A percentile compares a stretch with the other conserved stretches of the same genome.
Evolutionary conservation across 2,329 filamentous ascomycete genomes (phyloP).

Genomic region (Corynespora cassiicola): DNA sequence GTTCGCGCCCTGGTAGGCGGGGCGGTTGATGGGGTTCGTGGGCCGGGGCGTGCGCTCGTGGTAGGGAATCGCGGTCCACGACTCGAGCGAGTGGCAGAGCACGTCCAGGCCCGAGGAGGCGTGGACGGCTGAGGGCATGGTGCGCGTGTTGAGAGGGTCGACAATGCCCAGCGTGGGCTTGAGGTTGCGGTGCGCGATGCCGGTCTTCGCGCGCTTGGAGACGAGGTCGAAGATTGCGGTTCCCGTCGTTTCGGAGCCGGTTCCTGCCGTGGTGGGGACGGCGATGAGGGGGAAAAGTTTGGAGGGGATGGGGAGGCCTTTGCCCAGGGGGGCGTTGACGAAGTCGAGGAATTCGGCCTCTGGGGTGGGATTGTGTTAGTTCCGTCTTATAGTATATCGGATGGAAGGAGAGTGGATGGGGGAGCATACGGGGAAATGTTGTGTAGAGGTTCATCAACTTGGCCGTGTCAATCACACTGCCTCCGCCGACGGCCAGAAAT

Average conservation of each 20-base stretch:
- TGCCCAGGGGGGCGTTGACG: slow-evolving; percentile 92
- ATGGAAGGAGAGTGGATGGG: too few species aligned
- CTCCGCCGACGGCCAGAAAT: slow-evolving; percentile 89
- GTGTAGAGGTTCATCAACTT: slow-evolving; percentile 99
- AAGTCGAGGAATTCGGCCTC: slow-evolving; percentile 97
- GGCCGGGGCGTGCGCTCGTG: slow-evolving; percentile 84
- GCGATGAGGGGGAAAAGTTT: slow-evolving; percentile 79
- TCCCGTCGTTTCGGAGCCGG: slow-evolving; percentile 92
- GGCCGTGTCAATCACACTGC: slow-evolving; percentile 96
- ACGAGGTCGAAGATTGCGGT: slow-evolving; percentile 98
- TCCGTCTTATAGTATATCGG: too few species aligned
- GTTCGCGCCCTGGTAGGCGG: slow-evolving; percentile 96
- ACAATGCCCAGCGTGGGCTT: slow-evolving; percentile 94
- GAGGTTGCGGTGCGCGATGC: slow-evolving; percentile 91
- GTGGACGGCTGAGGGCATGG: slow-evolving; percentile 94
- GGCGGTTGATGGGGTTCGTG: slow-evolving; percentile 85
- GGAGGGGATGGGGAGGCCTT: slow-evolving; percentile 76
- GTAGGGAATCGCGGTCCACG: slow-evolving; percentile 97
- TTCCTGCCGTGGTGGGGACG: slow-evolving; percentile 85
- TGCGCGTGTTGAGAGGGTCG: slow-evolving; percentile 86
- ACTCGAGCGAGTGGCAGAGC: slow-evolving; percentile 92
- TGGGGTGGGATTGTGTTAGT: slow-evolving; percentile 14
- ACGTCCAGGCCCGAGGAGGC: slow-evolving; percentile 93
- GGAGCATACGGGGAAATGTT: slow-evolving; percentile 67
- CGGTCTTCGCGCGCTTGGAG: slow-evolving; percentile 88